Base-by-base conservation (phyloP, 352 stramenopile genomes). In the Phytophthora idaei region DNA sequence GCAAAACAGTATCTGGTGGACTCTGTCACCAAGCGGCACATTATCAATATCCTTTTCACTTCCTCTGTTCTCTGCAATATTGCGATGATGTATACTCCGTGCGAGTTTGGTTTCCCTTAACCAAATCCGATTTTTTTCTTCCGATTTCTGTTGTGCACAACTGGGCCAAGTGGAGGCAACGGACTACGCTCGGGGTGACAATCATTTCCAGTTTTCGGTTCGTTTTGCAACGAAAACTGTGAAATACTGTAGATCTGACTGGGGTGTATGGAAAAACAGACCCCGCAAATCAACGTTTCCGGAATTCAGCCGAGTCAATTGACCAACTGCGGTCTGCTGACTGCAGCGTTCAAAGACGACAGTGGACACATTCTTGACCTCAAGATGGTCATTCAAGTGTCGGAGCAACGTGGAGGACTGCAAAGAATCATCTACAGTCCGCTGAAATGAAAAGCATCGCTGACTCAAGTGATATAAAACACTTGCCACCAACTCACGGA, bases 341-440 rank as follows among this genome's bases (percentile, higher is more conserved):
- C 87, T 31, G 87, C 87, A n/a, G 80, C 86, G 3, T 90, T 97
- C 57, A 90, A 88, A 61, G 69, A 87, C 62, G 67, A 84, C 27
- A 71, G 83, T 14, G 85, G 83, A 51, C 80, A 90, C 27, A 93
- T 97, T 62, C 72, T 94, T 52, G 85, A 93, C 52, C 73, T 97
- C 44, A 95, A 95, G 63, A 94, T 95, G 86, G 89, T 97, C 55
- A 81, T 94, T 47, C 87, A 97, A 71, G 89, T 97, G 37, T 94
- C 86, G 7, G 74, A 93, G 55, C 86, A 94, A 70, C 75, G 77
- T 61, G 85, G 71, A 57, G 67, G 57, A 21, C 70, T 95, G 2
- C 87, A 94, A 63, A 75, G 89, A 34, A 97, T 95, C 69, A 87
- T 97, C 62, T 97, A 95, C 75, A 95, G 85, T 57, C 89, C 89